Base-by-base conservation (phyloP, 2,329 filamentous ascomycete species). In the Shiraia bambusicola region DNA sequence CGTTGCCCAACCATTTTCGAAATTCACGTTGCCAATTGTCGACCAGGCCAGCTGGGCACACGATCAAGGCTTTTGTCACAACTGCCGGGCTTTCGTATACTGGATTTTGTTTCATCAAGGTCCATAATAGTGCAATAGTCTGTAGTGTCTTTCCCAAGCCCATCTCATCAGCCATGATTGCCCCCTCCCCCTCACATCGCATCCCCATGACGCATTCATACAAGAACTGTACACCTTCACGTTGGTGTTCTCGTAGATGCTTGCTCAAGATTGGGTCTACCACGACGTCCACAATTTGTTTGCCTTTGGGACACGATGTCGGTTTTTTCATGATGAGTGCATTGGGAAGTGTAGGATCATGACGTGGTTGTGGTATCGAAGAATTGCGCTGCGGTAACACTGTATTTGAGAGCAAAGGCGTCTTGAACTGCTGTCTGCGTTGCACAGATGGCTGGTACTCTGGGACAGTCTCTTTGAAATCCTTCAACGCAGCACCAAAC, bases 121-220 rank as follows among this genome's bases (percentile, higher is more conserved):
- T 88, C 84, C 84, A 88, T 10, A 88, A 60, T 32, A 88, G 66
- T 3, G 84, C 73, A 56, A 88, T 88, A 0, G 84, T 87, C 56
- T 88, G 84, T 25, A 88, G 61, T 1, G 85, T 87, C 67, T 88
- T 88, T 14, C 85, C 85, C 2, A 88, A 66, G 0, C 85, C 85
- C 85, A 88, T 88, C 54, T 88, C 85, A 59, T 88, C 85, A 2
- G 85, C 85, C 34, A 88, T 71, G 44, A 88, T 82, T 3, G 83
- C 84, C 16, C 84, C 84, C 64, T 84, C 78, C 1, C 84, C 84
- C 54, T 80, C 80, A 29, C 76, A 70, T 29, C 82, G 76, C 75
- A 87, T 78, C 4, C 84, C 84, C 84, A 88, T 88, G 0, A 88
- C 81, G 59, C 84, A 87, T 65, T 88, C 84, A 56, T 88, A 88